These are phyloP conservation scores for Fusarium duplospermum DNA, from an alignment of 2,329 filamentous ascomycete species.

Conservation along the genomic window DNA sequence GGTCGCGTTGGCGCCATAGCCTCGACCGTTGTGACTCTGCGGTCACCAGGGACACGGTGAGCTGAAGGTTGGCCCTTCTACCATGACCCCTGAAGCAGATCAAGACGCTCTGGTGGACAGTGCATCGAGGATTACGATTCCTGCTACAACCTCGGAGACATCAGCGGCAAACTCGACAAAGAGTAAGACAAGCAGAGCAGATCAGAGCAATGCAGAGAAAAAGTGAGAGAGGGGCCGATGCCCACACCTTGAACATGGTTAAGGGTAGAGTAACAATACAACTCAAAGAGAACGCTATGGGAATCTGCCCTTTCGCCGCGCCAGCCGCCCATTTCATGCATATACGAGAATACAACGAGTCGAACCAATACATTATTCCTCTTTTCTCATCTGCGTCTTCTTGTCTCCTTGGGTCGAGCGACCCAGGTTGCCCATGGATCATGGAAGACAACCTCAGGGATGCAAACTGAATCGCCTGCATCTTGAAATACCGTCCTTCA, in stretches of 20 bases:
- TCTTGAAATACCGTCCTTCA: background rate
- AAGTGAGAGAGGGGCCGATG: slow-evolving; percentile 8
- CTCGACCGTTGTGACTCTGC: background rate
- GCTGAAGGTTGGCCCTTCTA: background rate
- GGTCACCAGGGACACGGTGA: background rate
- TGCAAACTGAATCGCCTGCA: background rate
- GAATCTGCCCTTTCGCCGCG: slow-evolving; percentile 41
- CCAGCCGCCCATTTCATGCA: slow-evolving; percentile 37
- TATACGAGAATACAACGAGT: slow-evolving; percentile 24
- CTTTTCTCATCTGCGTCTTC: slow-evolving; percentile 13
- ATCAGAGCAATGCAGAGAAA: background rate
- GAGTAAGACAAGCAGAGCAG: background rate
- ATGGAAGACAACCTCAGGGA: background rate
- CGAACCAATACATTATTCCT: slow-evolving; percentile 24
- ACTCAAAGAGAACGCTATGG: slow-evolving; percentile 40
- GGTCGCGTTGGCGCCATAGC: background rate
- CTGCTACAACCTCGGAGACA: background rate
- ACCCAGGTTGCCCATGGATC: background rate
- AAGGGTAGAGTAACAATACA: slow-evolving; percentile 29
- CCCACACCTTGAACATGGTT: slow-evolving; percentile 20
- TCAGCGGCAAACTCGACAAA: background rate
- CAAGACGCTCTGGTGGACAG: background rate
- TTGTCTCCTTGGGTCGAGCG: background rate
- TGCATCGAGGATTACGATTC: background rate
- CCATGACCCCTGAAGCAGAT: background rate